Evolutionary conservation across 2,329 filamentous ascomycete species (phyloP).

Genomic region (Trichoderma sp.): DNA sequence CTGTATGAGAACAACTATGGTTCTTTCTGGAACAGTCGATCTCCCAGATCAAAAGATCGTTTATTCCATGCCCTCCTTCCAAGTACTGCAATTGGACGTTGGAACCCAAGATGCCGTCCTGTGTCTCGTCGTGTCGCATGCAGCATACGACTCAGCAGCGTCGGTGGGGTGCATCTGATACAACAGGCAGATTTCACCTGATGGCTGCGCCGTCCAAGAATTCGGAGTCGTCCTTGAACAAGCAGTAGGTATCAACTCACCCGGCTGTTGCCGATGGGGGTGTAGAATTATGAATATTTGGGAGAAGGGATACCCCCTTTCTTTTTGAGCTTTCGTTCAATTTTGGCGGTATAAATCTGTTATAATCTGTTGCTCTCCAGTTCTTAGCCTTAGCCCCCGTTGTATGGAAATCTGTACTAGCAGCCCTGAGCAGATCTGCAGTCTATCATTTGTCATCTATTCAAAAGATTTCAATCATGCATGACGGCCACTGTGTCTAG

Average conservation of each 20-base stretch:
- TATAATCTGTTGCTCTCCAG: neutral
- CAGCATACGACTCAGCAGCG: neutral
- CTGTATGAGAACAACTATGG: neutral
- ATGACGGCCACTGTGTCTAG: neutral
- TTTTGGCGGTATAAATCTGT: slow-evolving; percentile 1
- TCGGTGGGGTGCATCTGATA: slow-evolving; percentile 9
- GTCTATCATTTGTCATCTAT: slow-evolving; percentile 9
- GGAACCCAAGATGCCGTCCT: neutral
- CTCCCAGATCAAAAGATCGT: slow-evolving; percentile 29
- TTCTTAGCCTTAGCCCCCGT: neutral
- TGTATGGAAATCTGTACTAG: slow-evolving; percentile 4
- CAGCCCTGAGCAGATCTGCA: slow-evolving; percentile 12
- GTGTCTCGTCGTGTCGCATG: neutral
- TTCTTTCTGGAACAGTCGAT: slow-evolving; percentile 23
- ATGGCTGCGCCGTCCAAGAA: slow-evolving; percentile 2
- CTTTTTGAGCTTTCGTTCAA: slow-evolving; percentile 6
- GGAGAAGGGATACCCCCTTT: neutral
- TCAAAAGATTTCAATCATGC: neutral
- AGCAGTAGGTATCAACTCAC: neutral
- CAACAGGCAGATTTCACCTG: slow-evolving; percentile 1
- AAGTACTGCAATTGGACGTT: neutral
- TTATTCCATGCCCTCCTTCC: slow-evolving; percentile 2
- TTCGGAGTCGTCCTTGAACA: slow-evolving; percentile 12
- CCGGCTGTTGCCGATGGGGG: slow-evolving; percentile 22
- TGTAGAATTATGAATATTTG: neutral